Evolutionary conservation across 2,329 filamentous ascomycete species (phyloP).

Genomic region (Xylaria hypoxylon): DNA sequence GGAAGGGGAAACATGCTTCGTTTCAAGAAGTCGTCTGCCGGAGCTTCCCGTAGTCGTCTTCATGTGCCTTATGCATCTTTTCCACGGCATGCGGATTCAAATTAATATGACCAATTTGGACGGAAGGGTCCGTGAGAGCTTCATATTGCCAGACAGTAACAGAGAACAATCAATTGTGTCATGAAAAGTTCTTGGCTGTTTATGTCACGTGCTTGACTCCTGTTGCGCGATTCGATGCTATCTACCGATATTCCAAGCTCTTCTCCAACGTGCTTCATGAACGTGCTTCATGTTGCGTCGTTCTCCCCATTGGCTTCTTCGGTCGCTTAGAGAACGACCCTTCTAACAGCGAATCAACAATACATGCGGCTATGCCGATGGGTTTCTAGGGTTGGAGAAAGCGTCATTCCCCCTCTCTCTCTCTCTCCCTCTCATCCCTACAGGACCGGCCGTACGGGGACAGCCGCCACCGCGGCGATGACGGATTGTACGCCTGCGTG

Average conservation of each 20-base stretch:
- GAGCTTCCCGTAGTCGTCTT: conserved; percentile 8
- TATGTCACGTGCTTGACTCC: conserved; percentile 29
- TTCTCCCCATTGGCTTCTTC: conserved; percentile 6
- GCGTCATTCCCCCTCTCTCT: not conserved
- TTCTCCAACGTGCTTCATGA: conserved; percentile 11
- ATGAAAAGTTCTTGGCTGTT: not conserved
- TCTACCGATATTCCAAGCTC: conserved; percentile 11
- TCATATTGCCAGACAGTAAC: no score
- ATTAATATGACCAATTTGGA: conserved; percentile 11
- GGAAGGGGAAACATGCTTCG: conserved; percentile 23
- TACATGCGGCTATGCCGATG: conserved; percentile 22
- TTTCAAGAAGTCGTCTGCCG: conserved; percentile 19
- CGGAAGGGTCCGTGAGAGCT: not conserved
- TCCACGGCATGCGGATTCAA: conserved; percentile 9
- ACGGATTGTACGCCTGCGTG: conserved; percentile 27
- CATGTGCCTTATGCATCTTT: conserved; percentile 14
- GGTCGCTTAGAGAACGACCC: conserved; percentile 5
- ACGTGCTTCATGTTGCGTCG: conserved; percentile 13
- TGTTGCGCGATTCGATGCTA: conserved; percentile 9
- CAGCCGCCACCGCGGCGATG: conserved; percentile 29
- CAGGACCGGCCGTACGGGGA: conserved; percentile 16
- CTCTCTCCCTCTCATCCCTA: not conserved
- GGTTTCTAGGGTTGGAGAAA: conserved; percentile 22
- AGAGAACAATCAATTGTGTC: no score
- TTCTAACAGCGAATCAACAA: conserved; percentile 23